Evolutionary conservation across 495 filamentous ascomycete species (phyloP), one percentile per base, ranked within the genome.

Genomic region (Aspergillus asperescens): DNA sequence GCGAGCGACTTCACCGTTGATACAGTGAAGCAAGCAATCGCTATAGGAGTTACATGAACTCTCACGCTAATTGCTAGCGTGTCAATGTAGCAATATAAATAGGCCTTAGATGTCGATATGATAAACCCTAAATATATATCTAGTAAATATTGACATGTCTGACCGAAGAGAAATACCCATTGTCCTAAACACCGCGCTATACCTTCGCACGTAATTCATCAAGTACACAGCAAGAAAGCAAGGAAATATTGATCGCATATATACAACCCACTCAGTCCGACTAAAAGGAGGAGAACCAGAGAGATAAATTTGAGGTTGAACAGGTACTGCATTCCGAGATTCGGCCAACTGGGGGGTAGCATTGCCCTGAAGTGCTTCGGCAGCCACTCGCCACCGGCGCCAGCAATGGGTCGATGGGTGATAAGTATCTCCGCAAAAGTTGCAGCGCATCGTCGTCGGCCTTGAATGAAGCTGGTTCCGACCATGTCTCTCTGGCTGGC

Each of bases 301-400:
- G 13, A 58, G 51, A 47, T 68, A 68, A 19, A 59, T 57, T 20
- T 59, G 60, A 23, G 61, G 51, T 35, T 64, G 62, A 23, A 48
- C 55, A 20, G 60, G 52, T 5, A 58, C 40, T 42, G 57, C 46
- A 12, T 52, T 59, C 29, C 57, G 53, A 48, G 52, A 58, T 23
- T 65, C 62, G 18, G 60, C 51, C 12, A 57, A 57, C 29, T 63
- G 62, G 13, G 65, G 62, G 25, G 52, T 6, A 32, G 44, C 60
- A 22, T 61, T 55, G 12, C 56, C 62, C 12, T 61, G 56, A 0
- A 63, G 58, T 27, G 58, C 59, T 46, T 68, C 58, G 4, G 58
- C 60, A 18, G 61, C 57, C 4, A 60, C 56, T 40, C 62, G 64
- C 52, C 55, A 63, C 7, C 59, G 57, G 19, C 62, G 59, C 57